Conservation (phyloP, 2,329 filamentous ascomycete genomes). For the Seiridium unicorne region DNA sequence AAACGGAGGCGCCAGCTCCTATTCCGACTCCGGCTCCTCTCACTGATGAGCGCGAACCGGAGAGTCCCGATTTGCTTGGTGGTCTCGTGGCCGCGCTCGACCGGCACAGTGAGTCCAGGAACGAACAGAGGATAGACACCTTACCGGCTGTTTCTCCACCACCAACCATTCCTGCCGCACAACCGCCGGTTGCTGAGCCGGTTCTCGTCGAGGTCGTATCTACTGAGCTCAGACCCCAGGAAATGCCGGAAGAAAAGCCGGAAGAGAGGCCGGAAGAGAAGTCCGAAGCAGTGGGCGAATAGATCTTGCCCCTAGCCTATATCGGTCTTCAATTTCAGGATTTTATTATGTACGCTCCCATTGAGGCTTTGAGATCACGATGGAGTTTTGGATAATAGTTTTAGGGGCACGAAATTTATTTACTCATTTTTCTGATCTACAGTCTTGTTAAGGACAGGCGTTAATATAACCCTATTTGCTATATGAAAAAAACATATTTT, state of each 20-base stretch:
- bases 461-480: too few relatives aligned
- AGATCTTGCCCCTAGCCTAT: not conserved
- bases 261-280: not conserved
- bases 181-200: not conserved
- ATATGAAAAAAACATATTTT: too few relatives aligned
- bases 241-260: not conserved
- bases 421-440: too few relatives aligned
- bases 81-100: constrained; percentile 45
- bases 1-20: constrained; percentile 15
- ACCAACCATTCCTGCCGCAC: too few relatives aligned
- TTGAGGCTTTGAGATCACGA: too few relatives aligned
- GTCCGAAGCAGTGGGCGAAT: not conserved
- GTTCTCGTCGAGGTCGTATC: not conserved
- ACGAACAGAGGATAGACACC: not conserved
- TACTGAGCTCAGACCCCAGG: not conserved
- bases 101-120: constrained; percentile 29
- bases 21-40: constrained; percentile 14
- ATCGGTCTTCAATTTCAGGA: not conserved
- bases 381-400: too few relatives aligned
- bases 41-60: constrained; percentile 28
- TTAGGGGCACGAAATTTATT: too few relatives aligned
- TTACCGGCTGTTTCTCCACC: not conserved
- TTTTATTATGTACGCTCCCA: not conserved
- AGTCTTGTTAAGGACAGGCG: too few relatives aligned
- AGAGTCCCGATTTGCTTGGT: constrained; percentile 42